Evolutionary conservation across 2,329 filamentous ascomycete species (phyloP).

Genomic region (Penicillium concentricum): DNA sequence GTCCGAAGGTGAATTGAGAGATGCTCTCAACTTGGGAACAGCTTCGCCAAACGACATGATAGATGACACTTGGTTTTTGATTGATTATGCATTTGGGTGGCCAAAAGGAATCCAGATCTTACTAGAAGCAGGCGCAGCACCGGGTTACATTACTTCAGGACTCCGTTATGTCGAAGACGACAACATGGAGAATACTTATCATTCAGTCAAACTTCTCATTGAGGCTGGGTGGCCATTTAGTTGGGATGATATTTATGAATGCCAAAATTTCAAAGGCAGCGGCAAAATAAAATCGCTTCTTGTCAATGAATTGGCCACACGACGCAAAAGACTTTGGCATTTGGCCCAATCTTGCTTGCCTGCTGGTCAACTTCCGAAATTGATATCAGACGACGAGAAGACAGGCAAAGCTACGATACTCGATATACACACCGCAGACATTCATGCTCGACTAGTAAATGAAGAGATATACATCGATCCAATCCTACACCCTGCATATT

Average conservation of each 20-base stretch:
- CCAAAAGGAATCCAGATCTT: not conserved
- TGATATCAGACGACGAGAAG: not conserved
- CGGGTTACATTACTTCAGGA: too few relatives aligned
- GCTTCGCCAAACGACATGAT: not conserved
- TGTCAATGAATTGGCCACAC: not conserved
- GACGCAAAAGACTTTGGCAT: not conserved
- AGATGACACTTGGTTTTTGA: not conserved
- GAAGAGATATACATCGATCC: not conserved
- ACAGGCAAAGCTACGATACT: not conserved
- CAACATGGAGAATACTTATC: not conserved
- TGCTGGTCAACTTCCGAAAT: not conserved
- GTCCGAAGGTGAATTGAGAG: not conserved
- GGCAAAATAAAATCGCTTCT: not conserved
- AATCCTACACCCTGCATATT: too few relatives aligned
- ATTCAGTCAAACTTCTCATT: not conserved
- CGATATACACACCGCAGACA: not conserved
- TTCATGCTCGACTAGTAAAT: not conserved
- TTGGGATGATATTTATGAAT: rapidly evolving
- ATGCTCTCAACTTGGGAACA: not conserved
- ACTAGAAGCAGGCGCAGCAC: not conserved
- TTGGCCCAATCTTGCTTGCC: not conserved
- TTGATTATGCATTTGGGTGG: not conserved
- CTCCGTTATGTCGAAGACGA: not conserved
- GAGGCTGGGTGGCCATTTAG: not conserved
- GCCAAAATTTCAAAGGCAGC: not conserved